A percentile compares a stretch with the other conserved stretches of the same genome.
These are phyloP conservation scores for Penicillium paradoxum DNA, from an alignment of 495 filamentous ascomycete genomes.

Conservation along the genomic window DNA sequence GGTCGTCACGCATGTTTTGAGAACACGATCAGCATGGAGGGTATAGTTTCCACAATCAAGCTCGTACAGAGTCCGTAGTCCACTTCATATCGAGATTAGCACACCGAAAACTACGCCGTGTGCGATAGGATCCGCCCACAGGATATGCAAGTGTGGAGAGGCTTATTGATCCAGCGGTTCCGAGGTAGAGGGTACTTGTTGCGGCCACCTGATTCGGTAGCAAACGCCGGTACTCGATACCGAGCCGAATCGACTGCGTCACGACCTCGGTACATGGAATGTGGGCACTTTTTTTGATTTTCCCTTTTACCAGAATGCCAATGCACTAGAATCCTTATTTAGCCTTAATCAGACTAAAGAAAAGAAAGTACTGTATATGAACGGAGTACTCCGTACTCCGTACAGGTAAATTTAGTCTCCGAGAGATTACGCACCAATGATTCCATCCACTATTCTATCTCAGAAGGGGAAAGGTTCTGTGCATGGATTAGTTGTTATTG, in stretches of 20 bases:
- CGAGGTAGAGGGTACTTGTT: background rate
- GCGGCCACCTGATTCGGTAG: background rate
- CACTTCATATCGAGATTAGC: too few relatives aligned
- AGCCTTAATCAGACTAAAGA: background rate
- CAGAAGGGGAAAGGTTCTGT: too few relatives aligned
- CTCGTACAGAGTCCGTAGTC: too few relatives aligned
- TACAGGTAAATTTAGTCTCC: background rate
- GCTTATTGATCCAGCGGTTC: too few relatives aligned
- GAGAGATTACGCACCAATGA: conserved; percentile 11
- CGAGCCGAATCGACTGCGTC: conserved; percentile 4
- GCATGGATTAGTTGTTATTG: background rate
- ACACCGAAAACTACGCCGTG: too few relatives aligned
- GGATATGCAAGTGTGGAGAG: background rate
- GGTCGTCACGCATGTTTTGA: too few relatives aligned
- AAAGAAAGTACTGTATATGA: background rate
- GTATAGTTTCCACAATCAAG: too few relatives aligned
- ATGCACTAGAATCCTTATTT: too few relatives aligned
- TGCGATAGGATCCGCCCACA: too few relatives aligned
- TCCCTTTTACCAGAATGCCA: background rate
- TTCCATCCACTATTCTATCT: background rate
- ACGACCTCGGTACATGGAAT: conserved; percentile 1
- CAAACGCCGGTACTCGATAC: conserved; percentile 1
- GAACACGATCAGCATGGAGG: too few relatives aligned
- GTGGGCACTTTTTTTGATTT: background rate
- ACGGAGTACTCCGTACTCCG: too few relatives aligned